A percentile compares a stretch with the other conserved stretches of the same genome.
phyloP scores from a whole-genome alignment of 371 early-diverging fungal species.

The Parasitella parasitica region DNA sequence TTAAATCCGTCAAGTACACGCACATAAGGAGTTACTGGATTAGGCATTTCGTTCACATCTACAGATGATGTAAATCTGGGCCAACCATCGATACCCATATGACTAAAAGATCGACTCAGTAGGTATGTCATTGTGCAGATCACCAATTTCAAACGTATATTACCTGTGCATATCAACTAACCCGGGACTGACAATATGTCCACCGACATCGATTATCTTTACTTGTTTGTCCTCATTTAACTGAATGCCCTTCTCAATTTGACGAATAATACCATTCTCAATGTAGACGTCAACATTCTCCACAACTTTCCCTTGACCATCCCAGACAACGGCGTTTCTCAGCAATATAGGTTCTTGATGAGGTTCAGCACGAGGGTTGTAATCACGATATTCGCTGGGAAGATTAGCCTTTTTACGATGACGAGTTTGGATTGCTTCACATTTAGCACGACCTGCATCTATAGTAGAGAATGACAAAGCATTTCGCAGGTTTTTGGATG shows the following conservation, averaged over 20 bases:
- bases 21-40: slow-evolving; percentile 59
- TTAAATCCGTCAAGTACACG: slow-evolving; percentile 61
- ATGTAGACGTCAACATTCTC: not conserved
- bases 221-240: slow-evolving; percentile 6
- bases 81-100: slow-evolving; percentile 64
- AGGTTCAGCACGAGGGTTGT: slow-evolving; percentile 18
- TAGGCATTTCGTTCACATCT: slow-evolving; percentile 71
- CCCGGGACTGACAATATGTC: slow-evolving; percentile 72
- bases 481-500: not conserved
- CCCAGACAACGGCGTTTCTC: slow-evolving; percentile 59
- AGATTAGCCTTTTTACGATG: not conserved
- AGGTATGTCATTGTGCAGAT: too few relatives aligned
- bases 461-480: slow-evolving; percentile 20
- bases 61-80: slow-evolving; percentile 51
- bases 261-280: slow-evolving; percentile 32
- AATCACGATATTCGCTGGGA: not conserved
- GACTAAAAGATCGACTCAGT: slow-evolving; percentile 22
- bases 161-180: slow-evolving; percentile 79
- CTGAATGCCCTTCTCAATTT: slow-evolving; percentile 37
- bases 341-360: slow-evolving; percentile 32
- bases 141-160: too few relatives aligned
- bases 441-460: slow-evolving; percentile 15
- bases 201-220: slow-evolving; percentile 59
- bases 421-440: slow-evolving; percentile 12
- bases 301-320: slow-evolving; percentile 52